Percentiles rank a stretch among this genome's conserved stretches.
Evolutionary conservation across 441 rosid species (phyloP).

Genomic region (Corymbia calophylla): DNA sequence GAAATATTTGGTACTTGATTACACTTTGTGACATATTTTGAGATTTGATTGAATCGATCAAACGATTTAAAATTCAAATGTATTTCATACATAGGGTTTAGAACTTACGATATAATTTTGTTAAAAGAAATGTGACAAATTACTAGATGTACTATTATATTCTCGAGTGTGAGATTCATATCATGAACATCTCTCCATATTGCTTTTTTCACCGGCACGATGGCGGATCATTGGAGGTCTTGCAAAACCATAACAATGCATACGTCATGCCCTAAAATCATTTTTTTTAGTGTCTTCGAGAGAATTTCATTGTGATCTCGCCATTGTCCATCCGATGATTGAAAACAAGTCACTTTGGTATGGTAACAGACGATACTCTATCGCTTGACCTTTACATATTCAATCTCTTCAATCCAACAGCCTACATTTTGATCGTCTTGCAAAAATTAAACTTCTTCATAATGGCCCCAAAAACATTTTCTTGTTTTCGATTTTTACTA

Average conservation of each 20-base stretch:
- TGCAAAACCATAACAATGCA: neutral
- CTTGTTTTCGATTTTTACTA: rapidly evolving
- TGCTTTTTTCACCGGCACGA: rapidly evolving
- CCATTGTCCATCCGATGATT: neutral
- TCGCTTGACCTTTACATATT: no score
- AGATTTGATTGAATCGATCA: no score
- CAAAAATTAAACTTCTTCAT: no score
- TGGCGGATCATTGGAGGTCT: neutral
- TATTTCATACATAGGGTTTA: rapidly evolving
- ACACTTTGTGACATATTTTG: rapidly evolving
- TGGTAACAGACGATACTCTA: neutral
- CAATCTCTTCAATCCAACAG: rapidly evolving
- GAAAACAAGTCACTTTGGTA: rapidly evolving
- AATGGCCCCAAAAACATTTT: neutral
- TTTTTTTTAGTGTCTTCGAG: no score
- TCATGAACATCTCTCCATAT: neutral
- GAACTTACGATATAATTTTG: no score
- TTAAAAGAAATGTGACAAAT: rapidly evolving
- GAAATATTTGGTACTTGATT: no score
- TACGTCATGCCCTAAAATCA: neutral
- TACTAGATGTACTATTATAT: no score
- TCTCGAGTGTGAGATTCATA: rapidly evolving
- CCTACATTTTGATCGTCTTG: no score
- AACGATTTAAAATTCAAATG: neutral
- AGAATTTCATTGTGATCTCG: neutral